Base-by-base conservation (phyloP, 352 stramenopile genomes). In the Globisporangium heterothallicum region DNA sequence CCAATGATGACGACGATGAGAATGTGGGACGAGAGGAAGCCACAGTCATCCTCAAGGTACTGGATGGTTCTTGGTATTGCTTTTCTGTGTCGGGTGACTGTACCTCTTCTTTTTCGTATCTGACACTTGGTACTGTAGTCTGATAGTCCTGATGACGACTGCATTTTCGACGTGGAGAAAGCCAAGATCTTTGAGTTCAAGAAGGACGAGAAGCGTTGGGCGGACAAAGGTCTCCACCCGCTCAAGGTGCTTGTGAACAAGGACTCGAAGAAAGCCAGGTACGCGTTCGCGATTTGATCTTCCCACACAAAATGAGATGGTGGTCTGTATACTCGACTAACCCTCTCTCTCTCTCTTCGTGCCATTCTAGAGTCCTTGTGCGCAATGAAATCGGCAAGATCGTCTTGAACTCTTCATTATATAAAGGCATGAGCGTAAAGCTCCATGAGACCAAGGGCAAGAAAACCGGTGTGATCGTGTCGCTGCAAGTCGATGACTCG, bases 381-480 rank as follows among this genome's bases (percentile, higher is more conserved):
- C 81, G 84, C 38, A 92, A 94, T 41, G 63, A 86, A 58, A 94
- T 92, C 46, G 84, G 84, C 58, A 94, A 92, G 73, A 80, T 94
- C 55, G 81, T 94, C 49, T 46, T 94, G 50, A 94, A 94, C 59
- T 66, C 84, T 26, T 64, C 70, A 22, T 51, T 94, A 43, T 94
- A 92, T 71, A 90, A 89, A 51, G 84, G 81, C 25, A 68, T 94
- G 56, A 61, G 42, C 27, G 54, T 92, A 41, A 77, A 70, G 56
- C 56, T 68, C 1, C 72, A 88, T 19, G 75, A 92, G 42, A 58
- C 63, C 43, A 91, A 90, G 61, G 78, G 81, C 53, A 93, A 92
- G 64, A 93, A 86, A 58, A 76, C 62, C 12, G 79, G 78, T 41
- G 78, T 82, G 32, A 65, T 80, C 22, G 52, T 94, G 18, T 67